Percentiles rank a stretch among this genome's conserved stretches.
Evolutionary conservation across 2,329 filamentous ascomycete species (phyloP).

Genomic region (Ceratocystiopsis sp.): DNA sequence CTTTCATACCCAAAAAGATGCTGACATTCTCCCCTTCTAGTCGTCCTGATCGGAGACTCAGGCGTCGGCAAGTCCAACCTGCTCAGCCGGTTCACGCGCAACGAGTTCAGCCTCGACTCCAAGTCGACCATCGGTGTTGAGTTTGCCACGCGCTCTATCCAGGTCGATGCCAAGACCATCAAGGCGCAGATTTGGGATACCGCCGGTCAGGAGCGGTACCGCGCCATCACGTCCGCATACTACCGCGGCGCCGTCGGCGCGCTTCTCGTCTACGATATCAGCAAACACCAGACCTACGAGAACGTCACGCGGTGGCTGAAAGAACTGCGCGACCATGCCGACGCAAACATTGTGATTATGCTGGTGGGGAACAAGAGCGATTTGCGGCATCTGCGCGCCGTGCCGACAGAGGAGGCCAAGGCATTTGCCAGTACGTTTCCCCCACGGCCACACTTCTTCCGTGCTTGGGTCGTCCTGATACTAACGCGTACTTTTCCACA

Average conservation of each 20-base stretch:
- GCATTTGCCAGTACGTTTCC: conserved; percentile 68
- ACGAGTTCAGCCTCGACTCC: conserved; percentile 99
- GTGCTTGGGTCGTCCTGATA: background rate
- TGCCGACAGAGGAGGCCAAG: conserved; percentile 96
- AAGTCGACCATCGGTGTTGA: conserved; percentile 99
- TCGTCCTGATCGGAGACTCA: conserved; percentile 97
- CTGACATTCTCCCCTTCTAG: conserved; percentile 29
- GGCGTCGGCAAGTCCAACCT: conserved; percentile 99
- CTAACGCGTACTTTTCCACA: conserved; percentile 18
- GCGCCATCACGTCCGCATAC: conserved; percentile 97
- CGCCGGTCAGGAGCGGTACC: conserved; percentile 94
- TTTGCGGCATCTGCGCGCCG: conserved; percentile 94
- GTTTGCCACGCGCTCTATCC: conserved; percentile 95
- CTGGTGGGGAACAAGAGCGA: conserved; percentile 99
- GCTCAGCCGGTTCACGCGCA: conserved; percentile 96
- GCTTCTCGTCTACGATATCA: conserved; percentile 97
- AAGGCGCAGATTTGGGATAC: conserved; percentile 99
- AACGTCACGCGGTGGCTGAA: conserved; percentile 99
- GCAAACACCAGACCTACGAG: conserved; percentile 98
- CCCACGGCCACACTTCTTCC: too few relatives aligned
- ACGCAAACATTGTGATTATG: conserved; percentile 99
- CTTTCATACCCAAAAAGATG: conserved; percentile 1
- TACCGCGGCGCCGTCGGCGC: conserved; percentile 96
- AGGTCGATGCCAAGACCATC: conserved; percentile 99
- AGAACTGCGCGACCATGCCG: conserved; percentile 92